phyloP scores from a whole-genome alignment of 176 grass and related monocot species.

The Avena atlantica region DNA sequence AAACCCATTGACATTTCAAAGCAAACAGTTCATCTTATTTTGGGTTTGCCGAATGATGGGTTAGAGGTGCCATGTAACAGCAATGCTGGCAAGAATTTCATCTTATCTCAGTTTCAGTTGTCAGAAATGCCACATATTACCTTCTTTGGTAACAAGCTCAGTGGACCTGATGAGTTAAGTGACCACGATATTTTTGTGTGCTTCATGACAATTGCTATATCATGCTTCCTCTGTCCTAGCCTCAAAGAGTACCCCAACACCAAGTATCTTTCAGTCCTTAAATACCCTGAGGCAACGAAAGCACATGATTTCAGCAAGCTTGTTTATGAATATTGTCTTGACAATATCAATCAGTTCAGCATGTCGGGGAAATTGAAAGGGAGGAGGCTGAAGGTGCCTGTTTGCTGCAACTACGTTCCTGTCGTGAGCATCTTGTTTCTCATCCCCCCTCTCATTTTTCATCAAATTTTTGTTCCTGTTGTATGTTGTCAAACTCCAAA shows the following conservation, averaged over 20 bases:
- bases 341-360: neutral
- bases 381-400: neutral
- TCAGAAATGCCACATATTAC: neutral
- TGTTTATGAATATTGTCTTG: neutral
- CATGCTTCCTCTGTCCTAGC: neutral
- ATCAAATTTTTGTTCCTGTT: too few relatives aligned
- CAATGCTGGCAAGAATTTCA: neutral
- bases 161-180: neutral
- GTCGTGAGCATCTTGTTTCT: neutral
- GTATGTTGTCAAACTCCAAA: too few relatives aligned
- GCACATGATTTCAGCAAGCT: neutral
- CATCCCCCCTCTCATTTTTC: too few relatives aligned
- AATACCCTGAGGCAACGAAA: too few relatives aligned
- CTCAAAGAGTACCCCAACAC: too few relatives aligned
- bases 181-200: neutral
- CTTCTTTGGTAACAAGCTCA: neutral
- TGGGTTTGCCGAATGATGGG: neutral
- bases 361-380: neutral
- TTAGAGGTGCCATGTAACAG: neutral
- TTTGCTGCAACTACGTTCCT: neutral
- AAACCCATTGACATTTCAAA: neutral
- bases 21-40: neutral
- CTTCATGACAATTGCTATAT: neutral
- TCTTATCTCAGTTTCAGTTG: neutral
- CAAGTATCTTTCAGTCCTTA: too few relatives aligned